phyloP scores from a whole-genome alignment of 345 rosid species.

The Gossypium herbaceum region DNA sequence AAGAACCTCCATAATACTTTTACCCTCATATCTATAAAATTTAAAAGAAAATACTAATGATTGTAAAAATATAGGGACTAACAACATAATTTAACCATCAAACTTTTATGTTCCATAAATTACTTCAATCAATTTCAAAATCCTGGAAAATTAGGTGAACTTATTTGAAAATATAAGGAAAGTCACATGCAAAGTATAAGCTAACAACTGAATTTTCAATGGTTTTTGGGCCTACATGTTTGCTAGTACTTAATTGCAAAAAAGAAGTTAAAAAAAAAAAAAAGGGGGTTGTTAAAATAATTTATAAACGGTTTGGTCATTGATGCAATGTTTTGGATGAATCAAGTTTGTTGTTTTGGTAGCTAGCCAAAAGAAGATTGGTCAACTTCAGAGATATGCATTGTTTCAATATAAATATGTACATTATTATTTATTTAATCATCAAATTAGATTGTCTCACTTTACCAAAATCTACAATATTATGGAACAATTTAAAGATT shows the following conservation, averaged over 20 bases:
- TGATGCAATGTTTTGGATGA: neutral
- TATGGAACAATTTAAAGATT: neutral
- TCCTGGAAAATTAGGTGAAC: neutral
- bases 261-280: too few species aligned
- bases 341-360: neutral
- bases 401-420: neutral
- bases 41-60: too few species aligned
- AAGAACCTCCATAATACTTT: too few species aligned
- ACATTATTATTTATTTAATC: neutral
- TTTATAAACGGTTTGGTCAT: neutral
- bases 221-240: neutral
- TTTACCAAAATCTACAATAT: neutral
- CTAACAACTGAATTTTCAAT: neutral
- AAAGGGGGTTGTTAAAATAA: too few species aligned
- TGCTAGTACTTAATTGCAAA: neutral
- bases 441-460: too few species aligned
- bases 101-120: neutral
- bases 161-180: neutral
- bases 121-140: neutral
- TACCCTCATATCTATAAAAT: too few species aligned
- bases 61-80: too few species aligned
- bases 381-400: neutral
- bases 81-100: too few species aligned
- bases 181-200: neutral
- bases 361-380: neutral